Evolutionary conservation across 1,139 yeast genomes (phyloP).

Genomic region (Lodderomyces metapsilosis): DNA sequence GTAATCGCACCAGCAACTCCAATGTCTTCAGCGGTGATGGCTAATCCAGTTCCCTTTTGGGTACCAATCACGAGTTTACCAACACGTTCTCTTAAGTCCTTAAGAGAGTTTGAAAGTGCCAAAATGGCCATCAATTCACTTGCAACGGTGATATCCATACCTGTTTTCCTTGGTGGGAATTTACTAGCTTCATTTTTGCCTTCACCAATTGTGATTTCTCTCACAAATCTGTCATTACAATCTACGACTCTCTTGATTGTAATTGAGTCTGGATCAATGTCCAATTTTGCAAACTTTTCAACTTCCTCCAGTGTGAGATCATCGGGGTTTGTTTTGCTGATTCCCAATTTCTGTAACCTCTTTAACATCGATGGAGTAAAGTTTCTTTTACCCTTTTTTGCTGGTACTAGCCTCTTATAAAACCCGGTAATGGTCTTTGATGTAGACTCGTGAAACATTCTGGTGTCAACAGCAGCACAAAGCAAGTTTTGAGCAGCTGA

Average conservation of each 20-base stretch:
- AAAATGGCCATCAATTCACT: constrained; percentile 80
- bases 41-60: constrained; percentile 53
- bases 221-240: constrained; percentile 73
- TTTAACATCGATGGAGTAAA: constrained; percentile 69
- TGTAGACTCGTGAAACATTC: constrained; percentile 78
- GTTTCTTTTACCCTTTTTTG: constrained; percentile 59
- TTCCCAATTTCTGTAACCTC: constrained; percentile 63
- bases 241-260: constrained; percentile 79
- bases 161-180: constrained; percentile 67
- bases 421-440: constrained; percentile 64
- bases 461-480: constrained; percentile 82
- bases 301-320: constrained; percentile 67
- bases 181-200: constrained; percentile 69
- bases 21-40: constrained; percentile 75
- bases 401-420: constrained; percentile 69
- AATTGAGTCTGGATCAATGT: constrained; percentile 71
- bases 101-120: constrained; percentile 65
- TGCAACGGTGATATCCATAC: constrained; percentile 82
- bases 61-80: constrained; percentile 73
- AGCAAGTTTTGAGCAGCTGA: constrained; percentile 76
- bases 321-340: constrained; percentile 65
- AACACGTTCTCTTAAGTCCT: constrained; percentile 67
- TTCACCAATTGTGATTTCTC: constrained; percentile 74
- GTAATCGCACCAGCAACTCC: constrained; percentile 82
- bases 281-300: constrained; percentile 58